phyloP scores from a whole-genome alignment of 768 basidiomycete genomes.

The Lyophyllum semitale region DNA sequence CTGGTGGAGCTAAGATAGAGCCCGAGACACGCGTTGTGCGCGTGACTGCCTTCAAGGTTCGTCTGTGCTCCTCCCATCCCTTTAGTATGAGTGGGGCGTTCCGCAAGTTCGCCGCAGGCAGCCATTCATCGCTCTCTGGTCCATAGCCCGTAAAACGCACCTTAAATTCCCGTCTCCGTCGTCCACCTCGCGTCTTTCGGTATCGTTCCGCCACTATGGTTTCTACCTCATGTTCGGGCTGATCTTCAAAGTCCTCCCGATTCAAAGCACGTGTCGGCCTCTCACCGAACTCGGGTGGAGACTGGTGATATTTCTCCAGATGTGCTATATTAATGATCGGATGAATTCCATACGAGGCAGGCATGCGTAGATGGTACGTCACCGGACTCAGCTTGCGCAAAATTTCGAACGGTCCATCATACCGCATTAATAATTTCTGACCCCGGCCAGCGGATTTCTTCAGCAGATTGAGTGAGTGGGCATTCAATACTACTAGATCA shows the following conservation, averaged over 20 bases:
- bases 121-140: conserved; percentile 24
- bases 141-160: conserved; percentile 25
- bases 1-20: no score
- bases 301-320: conserved; percentile 24
- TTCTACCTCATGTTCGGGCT: not conserved
- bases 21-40: no score
- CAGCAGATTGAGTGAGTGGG: conserved; percentile 28
- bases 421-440: conserved; percentile 25
- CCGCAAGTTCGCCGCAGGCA: conserved; percentile 12
- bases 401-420: conserved; percentile 34
- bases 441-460: conserved; percentile 25
- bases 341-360: conserved; percentile 29
- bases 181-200: conserved; percentile 7
- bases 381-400: conserved; percentile 24
- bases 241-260: not conserved
- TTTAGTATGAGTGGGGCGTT: conserved; percentile 17
- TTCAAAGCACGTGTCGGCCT: not conserved
- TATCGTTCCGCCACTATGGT: not conserved
- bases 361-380: conserved; percentile 29
- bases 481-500: conserved; percentile 2
- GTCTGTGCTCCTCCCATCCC: no score
- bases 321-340: conserved; percentile 34
- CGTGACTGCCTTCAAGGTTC: no score
- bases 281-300: conserved; percentile 21
- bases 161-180: conserved; percentile 10